Conservation (phyloP, 2,329 filamentous ascomycete species). For the Golovinomyces cichoracearum region DNA sequence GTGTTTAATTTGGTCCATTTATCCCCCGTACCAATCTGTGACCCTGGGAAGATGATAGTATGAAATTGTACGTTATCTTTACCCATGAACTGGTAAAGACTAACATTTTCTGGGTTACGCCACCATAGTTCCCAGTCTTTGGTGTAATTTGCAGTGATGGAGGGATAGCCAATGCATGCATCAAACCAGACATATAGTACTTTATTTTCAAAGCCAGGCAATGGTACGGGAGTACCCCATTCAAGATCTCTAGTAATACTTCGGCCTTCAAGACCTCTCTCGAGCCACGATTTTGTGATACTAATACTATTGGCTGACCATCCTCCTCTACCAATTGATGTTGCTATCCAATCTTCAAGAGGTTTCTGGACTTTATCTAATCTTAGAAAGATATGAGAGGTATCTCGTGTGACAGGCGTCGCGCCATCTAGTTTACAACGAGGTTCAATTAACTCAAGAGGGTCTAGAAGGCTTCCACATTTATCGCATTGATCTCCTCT, state of each 20-base stretch:
- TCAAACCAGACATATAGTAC: slow-evolving; percentile 79
- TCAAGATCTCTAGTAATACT: slow-evolving; percentile 81
- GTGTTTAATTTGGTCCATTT: slow-evolving; percentile 78
- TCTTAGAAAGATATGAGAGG: slow-evolving; percentile 74
- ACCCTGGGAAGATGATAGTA: slow-evolving; percentile 73
- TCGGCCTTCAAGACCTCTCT: slow-evolving; percentile 59
- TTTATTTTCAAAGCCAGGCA: slow-evolving; percentile 39
- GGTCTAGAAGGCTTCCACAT: slow-evolving; percentile 36
- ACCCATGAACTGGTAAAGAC: slow-evolving; percentile 82
- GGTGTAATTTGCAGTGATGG: slow-evolving; percentile 77
- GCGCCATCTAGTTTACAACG: slow-evolving; percentile 77
- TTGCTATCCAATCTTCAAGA: slow-evolving; percentile 52
- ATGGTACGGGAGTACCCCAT: slow-evolving; percentile 41
- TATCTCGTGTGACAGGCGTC: slow-evolving; percentile 51
- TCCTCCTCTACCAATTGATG: slow-evolving; percentile 44
- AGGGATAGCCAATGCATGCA: slow-evolving; percentile 82
- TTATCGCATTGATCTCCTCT: slow-evolving; percentile 51
- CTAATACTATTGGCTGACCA: slow-evolving; percentile 52
- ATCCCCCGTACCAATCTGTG: slow-evolving; percentile 58
- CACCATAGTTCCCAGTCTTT: slow-evolving; percentile 84
- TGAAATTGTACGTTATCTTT: slow-evolving; percentile 70
- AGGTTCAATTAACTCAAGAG: slow-evolving; percentile 47
- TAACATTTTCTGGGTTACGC: slow-evolving; percentile 67
- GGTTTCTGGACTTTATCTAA: slow-evolving; percentile 59
- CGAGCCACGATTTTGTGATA: slow-evolving; percentile 60